phyloP scores from a whole-genome alignment of 257 asterid genomes.

The Coffea eugenioides region DNA sequence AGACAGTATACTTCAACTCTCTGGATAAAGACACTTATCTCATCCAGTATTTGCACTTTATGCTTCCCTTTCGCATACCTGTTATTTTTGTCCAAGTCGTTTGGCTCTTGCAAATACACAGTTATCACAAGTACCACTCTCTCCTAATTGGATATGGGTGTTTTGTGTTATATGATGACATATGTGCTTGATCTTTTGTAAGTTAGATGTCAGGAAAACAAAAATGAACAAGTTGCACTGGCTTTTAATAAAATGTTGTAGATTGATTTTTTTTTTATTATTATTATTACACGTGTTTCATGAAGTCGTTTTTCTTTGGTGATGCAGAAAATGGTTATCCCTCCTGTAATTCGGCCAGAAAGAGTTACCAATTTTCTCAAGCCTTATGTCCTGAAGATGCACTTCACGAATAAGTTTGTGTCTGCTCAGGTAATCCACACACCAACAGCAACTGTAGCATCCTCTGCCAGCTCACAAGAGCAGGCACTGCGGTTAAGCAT shows the following conservation, averaged over 20 bases:
- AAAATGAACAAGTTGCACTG: background rate
- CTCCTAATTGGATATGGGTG: background rate
- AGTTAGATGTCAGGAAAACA: background rate
- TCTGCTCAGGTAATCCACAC: constrained; percentile 85
- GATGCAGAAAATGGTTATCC: constrained; percentile 67
- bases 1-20: background rate
- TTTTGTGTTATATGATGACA: background rate
- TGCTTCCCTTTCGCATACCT: background rate
- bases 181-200: too few species aligned
- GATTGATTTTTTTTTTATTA: background rate
- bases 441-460: constrained; percentile 87
- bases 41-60: background rate
- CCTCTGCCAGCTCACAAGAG: constrained; percentile 95
- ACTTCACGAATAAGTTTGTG: constrained; percentile 76
- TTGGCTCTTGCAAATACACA: background rate
- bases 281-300: background rate
- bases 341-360: constrained; percentile 62
- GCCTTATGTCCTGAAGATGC: constrained; percentile 83
- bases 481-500: constrained; percentile 68
- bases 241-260: background rate
- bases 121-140: background rate
- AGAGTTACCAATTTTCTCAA: constrained; percentile 70
- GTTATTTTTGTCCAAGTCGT: background rate
- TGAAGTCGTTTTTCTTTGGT: background rate
- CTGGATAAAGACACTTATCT: background rate